Base-by-base conservation (phyloP, 75 land plant species). In the Ceratopteris richardii region DNA sequence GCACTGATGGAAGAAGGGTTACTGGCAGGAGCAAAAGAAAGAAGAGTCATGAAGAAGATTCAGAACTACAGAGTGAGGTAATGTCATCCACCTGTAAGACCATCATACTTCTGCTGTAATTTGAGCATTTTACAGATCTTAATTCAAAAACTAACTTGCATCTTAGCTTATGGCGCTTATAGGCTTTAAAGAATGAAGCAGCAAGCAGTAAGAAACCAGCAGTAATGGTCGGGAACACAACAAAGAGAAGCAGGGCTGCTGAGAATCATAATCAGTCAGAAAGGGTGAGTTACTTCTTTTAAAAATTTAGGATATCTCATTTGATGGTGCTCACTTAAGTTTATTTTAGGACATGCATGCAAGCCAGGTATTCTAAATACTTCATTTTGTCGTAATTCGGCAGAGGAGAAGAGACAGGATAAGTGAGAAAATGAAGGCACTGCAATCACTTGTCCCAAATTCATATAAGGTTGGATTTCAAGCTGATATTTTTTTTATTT, bases 211-310 rank as follows among this genome's bases (percentile, higher is more conserved):
- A 46, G 50, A 2, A 21, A 14, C 13, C 2, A 14, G 50, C 50
- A 46, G 50, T 17, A 46, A 17, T 5, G 3, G 14, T 2, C 18
- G 12, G 14, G 18, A 46, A 46, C 14, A 14, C 2, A 14, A 5
- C 3, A 5, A 86, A 86, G 57, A 64, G 86, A 59, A 82, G 80
- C 47, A 76, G 86, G 52, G 82, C 82, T 12, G 90, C 90, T 5
- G 90, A 86, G 66, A 77, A 78, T 18, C 90, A 86, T 58, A 86
- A 86, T 66, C 60, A 79, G 56, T 86, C 90, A 1, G 79, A 77
- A 44, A 71, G 73, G 65, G 79, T 76, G 14, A 46, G 14, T 40
- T 10, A 9, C 42, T n/a, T n/a, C n/a, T n/a, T n/a, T n/a, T n/a
- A n/a, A n/a, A n/a, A n/a, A n/a, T n/a, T n/a, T n/a, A n/a, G n/a